phyloP scores from a whole-genome alignment of 306 rosid genomes.

The Trifolium repens region DNA sequence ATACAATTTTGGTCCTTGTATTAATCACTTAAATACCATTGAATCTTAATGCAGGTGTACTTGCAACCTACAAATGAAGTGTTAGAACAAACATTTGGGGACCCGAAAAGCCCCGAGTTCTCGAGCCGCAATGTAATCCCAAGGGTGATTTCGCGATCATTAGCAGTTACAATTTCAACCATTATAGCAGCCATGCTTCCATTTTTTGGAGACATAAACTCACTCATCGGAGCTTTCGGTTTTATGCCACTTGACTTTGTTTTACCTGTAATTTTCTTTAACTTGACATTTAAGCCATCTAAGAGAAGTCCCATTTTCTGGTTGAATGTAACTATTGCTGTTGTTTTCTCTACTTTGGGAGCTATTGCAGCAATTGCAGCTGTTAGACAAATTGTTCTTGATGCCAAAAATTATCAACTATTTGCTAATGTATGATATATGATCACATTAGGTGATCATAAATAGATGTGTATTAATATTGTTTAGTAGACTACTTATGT shows the following conservation, averaged over 20 bases:
- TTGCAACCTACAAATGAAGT: constrained; percentile 79
- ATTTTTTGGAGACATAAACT: constrained; percentile 76
- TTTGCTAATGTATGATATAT: constrained; percentile 66
- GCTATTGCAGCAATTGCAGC: constrained; percentile 70
- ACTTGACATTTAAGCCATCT: constrained; percentile 77
- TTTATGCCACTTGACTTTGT: constrained; percentile 84
- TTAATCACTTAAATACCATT: background rate
- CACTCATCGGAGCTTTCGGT: constrained; percentile 83
- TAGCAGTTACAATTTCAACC: constrained; percentile 54
- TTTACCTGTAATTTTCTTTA: constrained; percentile 68
- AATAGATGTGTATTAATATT: background rate
- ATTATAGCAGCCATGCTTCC: constrained; percentile 83
- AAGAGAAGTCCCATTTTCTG: constrained; percentile 60
- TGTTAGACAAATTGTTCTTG: constrained; percentile 69
- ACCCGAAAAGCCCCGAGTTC: constrained; percentile 53
- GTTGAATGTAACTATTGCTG: constrained; percentile 58
- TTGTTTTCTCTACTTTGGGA: constrained; percentile 61
- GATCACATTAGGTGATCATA: background rate
- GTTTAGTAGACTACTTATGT: no score
- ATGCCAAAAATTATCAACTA: constrained; percentile 59
- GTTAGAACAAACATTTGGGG: constrained; percentile 60
- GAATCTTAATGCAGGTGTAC: constrained; percentile 59
- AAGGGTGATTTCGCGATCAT: constrained; percentile 57
- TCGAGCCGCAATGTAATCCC: constrained; percentile 73
- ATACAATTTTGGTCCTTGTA: no score